These are phyloP conservation scores for Starmerella floris DNA, from an alignment of 805 yeast species.

Conservation along the genomic window DNA sequence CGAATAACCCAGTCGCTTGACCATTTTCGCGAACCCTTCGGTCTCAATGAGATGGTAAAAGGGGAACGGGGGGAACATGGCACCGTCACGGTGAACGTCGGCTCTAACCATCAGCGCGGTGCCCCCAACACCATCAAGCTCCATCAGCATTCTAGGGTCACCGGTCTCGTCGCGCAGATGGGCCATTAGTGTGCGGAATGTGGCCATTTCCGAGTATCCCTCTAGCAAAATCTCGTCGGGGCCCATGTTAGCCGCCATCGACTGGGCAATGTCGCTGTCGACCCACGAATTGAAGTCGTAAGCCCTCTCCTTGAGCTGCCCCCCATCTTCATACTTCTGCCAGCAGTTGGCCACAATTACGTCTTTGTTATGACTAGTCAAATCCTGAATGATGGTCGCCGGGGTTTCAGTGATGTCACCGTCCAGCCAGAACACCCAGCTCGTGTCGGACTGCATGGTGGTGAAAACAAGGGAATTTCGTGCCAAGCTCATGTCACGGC, in stretches of 20 bases:
- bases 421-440: conserved; percentile 96
- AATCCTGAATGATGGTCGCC: conserved; percentile 65
- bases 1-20: conserved; percentile 81
- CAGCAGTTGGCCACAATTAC: conserved; percentile 86
- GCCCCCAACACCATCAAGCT: conserved; percentile 94
- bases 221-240: conserved; percentile 92
- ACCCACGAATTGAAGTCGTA: conserved; percentile 93
- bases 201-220: conserved; percentile 86
- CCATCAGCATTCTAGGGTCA: conserved; percentile 56
- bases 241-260: conserved; percentile 54
- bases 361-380: conserved; percentile 73
- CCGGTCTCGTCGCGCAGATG: conserved; percentile 59
- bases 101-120: conserved; percentile 93
- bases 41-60: conserved; percentile 94
- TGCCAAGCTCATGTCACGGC: conserved; percentile 85
- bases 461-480: conserved; percentile 84
- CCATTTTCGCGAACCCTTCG: conserved; percentile 95
- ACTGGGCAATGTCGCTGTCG: conserved; percentile 56
- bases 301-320: conserved; percentile 56
- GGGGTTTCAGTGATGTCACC: conserved; percentile 90
- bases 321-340: conserved; percentile 63
- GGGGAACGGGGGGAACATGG: conserved; percentile 98
- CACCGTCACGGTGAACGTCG: conserved; percentile 97
- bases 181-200: conserved; percentile 92
- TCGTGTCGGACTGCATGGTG: conserved; percentile 72